Conservation (phyloP, 148 eudicot genomes). For the Chenopodium suecicum region DNA sequence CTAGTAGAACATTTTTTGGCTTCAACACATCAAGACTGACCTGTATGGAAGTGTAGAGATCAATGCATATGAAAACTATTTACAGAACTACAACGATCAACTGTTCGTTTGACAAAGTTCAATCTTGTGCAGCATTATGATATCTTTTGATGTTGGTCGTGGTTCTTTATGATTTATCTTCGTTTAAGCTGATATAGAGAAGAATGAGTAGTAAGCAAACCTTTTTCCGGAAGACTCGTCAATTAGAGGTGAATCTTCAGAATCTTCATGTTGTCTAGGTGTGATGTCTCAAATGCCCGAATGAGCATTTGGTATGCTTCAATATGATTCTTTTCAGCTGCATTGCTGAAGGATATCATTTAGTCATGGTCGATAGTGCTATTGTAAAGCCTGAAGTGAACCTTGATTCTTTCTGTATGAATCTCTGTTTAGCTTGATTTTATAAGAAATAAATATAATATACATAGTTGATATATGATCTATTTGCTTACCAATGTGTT, state of each 20-base stretch:
- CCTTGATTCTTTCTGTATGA: neutral
- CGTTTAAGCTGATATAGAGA: too few species aligned
- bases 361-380: neutral
- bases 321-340: slow-evolving; percentile 56
- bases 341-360: slow-evolving; percentile 1
- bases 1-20: slow-evolving; percentile 44
- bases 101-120: too few species aligned
- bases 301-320: slow-evolving; percentile 53
- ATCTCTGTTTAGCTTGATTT: too few species aligned
- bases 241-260: slow-evolving; percentile 41
- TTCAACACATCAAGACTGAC: slow-evolving; percentile 48
- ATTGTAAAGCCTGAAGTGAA: neutral
- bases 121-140: neutral
- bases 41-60: slow-evolving; percentile 32
- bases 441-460: neutral
- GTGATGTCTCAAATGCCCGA: slow-evolving; percentile 50
- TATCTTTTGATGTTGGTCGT: too few species aligned
- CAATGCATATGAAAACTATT: neutral
- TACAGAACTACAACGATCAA: too few species aligned
- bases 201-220: slow-evolving; percentile 32
- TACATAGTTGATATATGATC: neutral
- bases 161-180: too few species aligned
- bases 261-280: slow-evolving; percentile 66
- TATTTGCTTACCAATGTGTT: slow-evolving; percentile 49
- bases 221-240: slow-evolving; percentile 32